phyloP scores from a whole-genome alignment of 495 filamentous ascomycete genomes.

The Corynascus novoguineensis region DNA sequence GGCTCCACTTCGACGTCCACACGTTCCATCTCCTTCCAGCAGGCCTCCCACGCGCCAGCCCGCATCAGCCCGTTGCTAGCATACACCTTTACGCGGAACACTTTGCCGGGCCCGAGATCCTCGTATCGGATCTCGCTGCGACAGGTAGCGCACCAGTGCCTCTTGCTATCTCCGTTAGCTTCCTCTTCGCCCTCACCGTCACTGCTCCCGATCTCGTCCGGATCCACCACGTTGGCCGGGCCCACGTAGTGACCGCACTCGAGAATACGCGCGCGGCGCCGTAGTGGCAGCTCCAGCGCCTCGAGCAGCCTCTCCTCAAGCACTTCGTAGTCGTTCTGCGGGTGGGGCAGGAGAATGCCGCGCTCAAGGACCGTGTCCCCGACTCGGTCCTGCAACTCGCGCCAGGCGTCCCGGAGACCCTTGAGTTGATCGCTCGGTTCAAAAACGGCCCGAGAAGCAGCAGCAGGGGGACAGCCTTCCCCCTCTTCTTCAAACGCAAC shows the following conservation, averaged over 20 bases:
- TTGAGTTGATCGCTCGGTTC: conserved; percentile 51
- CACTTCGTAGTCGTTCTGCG: conserved; percentile 82
- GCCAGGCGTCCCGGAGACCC: conserved; percentile 63
- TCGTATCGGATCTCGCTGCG: conserved; percentile 47
- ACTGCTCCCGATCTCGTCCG: conserved; percentile 45
- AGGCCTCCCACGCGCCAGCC: conserved; percentile 84
- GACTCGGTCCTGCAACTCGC: conserved; percentile 66
- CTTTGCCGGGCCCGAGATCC: conserved; percentile 41
- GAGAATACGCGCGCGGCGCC: conserved; percentile 57
- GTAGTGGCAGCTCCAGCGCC: conserved; percentile 67
- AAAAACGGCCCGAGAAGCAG: too few species aligned
- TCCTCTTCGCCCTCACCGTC: conserved; percentile 37
- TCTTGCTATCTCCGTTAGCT: conserved; percentile 41
- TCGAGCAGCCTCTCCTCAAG: conserved; percentile 91
- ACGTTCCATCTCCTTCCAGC: conserved; percentile 95
- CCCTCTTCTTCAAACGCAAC: not conserved
- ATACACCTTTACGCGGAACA: conserved; percentile 84
- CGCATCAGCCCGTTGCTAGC: conserved; percentile 92
- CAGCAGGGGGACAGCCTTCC: too few species aligned
- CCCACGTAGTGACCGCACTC: conserved; percentile 74
- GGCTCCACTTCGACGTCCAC: conserved; percentile 89
- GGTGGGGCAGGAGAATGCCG: conserved; percentile 82
- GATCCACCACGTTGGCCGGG: conserved; percentile 36
- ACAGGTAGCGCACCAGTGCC: conserved; percentile 58
- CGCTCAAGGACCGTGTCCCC: conserved; percentile 75